A percentile compares a stretch with the other conserved stretches of the same genome.
Evolutionary conservation across 2,329 filamentous ascomycete species (phyloP).

Genomic region (Knoxdaviesia capensis): DNA sequence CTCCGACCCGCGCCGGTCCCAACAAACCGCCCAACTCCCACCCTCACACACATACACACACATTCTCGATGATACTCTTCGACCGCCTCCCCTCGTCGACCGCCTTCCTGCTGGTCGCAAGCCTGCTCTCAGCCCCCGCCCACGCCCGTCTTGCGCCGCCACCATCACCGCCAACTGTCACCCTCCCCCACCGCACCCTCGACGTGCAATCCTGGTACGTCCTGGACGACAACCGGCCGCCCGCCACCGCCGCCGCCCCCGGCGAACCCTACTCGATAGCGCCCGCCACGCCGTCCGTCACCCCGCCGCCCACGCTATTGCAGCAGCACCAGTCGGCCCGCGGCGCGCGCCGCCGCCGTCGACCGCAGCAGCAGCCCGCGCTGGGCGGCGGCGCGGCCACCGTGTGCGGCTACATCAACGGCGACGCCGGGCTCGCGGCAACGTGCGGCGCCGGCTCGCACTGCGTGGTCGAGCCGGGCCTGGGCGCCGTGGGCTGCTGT

Average conservation of each 20-base stretch:
- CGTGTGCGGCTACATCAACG: conserved; percentile 36
- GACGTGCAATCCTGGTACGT: conserved; percentile 19
- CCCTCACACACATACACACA: conserved; percentile 5
- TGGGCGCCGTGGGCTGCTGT: conserved; percentile 34
- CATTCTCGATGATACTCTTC: no score
- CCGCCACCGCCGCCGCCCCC: neutral
- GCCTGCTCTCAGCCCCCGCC: conserved; percentile 13
- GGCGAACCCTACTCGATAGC: conserved; percentile 65
- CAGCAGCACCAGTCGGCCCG: neutral
- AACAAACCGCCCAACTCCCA: conserved; percentile 7
- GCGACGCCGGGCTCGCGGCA: conserved; percentile 28
- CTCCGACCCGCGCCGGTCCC: neutral
- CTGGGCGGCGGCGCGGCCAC: conserved; percentile 28
- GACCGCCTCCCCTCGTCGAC: conserved; percentile 16
- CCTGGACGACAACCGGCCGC: conserved; percentile 12
- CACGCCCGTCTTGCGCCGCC: conserved; percentile 10
- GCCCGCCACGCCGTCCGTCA: conserved; percentile 34
- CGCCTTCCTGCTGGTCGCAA: conserved; percentile 14
- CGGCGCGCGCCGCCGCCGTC: neutral
- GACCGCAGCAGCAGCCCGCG: neutral
- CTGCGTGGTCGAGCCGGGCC: conserved; percentile 30
- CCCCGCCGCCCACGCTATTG: neutral
- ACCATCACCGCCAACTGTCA: conserved; percentile 8
- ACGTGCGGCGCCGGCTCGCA: conserved; percentile 37
- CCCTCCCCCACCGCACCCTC: conserved; percentile 16